Conservation (phyloP, 768 basidiomycete genomes). For the Sistotremastrum suecicum region DNA sequence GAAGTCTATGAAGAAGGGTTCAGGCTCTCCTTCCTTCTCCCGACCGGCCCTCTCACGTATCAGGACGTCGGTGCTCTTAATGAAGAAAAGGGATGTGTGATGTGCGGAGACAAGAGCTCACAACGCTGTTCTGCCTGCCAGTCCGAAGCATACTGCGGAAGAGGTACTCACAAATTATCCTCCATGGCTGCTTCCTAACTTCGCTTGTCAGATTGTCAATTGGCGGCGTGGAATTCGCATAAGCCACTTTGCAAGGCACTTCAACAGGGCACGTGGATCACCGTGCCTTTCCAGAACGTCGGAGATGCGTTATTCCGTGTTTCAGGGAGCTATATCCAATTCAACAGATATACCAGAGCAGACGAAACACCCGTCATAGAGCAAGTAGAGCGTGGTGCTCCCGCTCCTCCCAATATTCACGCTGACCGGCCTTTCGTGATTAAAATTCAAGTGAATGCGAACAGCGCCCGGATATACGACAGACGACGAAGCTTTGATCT, state of each 20-base stretch:
- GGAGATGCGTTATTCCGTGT: too few relatives aligned
- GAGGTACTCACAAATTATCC: too few relatives aligned
- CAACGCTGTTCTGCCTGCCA: conserved; percentile 23
- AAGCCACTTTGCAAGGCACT: conserved; percentile 22
- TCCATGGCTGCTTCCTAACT: too few relatives aligned
- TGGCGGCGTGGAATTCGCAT: conserved; percentile 26
- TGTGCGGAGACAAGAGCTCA: conserved; percentile 22
- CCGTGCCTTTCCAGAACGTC: conserved; percentile 13
- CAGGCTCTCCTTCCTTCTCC: conserved; percentile 22
- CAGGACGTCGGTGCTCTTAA: conserved; percentile 23
- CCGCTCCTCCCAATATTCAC: conserved; percentile 20
- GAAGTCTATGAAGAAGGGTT: conserved; percentile 12
- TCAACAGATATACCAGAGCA: too few relatives aligned
- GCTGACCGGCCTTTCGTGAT: conserved; percentile 22
- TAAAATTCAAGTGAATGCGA: conserved; percentile 22
- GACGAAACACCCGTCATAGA: too few relatives aligned
- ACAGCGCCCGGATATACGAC: conserved; percentile 23
- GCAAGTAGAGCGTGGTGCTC: conserved; percentile 1
- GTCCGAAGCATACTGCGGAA: conserved; percentile 22
- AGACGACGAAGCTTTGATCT: conserved; percentile 24
- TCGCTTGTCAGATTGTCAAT: conserved; percentile 31
- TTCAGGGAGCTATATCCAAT: too few relatives aligned
- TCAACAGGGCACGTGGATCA: conserved; percentile 24
- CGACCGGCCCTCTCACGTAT: conserved; percentile 21
- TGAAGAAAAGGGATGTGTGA: conserved; percentile 20